phyloP scores from a whole-genome alignment of 768 basidiomycete genomes.

The Lenzites betulinus region DNA sequence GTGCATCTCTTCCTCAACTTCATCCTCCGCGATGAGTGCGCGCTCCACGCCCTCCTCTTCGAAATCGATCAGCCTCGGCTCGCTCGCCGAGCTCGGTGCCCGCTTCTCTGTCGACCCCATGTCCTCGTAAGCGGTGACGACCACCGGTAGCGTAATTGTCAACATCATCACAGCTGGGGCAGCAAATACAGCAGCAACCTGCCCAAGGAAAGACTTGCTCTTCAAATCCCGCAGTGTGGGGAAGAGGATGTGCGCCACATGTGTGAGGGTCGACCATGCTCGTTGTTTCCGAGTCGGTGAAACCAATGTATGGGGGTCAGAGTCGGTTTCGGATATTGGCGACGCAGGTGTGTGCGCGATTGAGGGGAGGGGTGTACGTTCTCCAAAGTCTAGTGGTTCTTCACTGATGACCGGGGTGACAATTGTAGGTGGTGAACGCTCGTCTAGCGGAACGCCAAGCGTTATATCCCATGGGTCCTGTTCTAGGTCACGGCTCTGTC shows the following conservation, averaged over 20 bases:
- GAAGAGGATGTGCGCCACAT: conserved; percentile 68
- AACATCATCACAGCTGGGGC: conserved; percentile 84
- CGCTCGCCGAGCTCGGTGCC: conserved; percentile 34
- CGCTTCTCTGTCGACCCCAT: conserved; percentile 41
- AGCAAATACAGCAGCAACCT: conserved; percentile 76
- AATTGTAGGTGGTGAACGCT: conserved; percentile 44
- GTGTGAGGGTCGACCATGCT: conserved; percentile 37
- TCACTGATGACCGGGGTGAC: conserved; percentile 32
- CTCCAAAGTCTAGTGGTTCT: conserved; percentile 4
- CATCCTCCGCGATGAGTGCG: conserved; percentile 71
- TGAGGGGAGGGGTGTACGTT: conserved; percentile 40
- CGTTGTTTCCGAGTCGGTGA: conserved; percentile 46
- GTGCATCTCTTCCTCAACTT: conserved; percentile 68
- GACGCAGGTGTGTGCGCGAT: conserved; percentile 59
- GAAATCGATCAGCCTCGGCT: conserved; percentile 56
- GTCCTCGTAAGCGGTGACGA: conserved; percentile 58
- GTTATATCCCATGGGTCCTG: conserved; percentile 53
- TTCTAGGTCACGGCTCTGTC: conserved; percentile 25
- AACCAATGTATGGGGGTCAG: conserved; percentile 47
- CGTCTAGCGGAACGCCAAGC: conserved; percentile 52
- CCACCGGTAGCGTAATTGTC: conserved; percentile 90
- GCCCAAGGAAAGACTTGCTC: conserved; percentile 68
- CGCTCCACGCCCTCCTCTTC: conserved; percentile 77
- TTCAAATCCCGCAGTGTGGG: conserved; percentile 79
- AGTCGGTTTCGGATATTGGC: conserved; percentile 43